A percentile compares a stretch with the other conserved stretches of the same genome.
Evolutionary conservation across 2,329 filamentous ascomycete species (phyloP).

Genomic region (Cyclaneusma minus): DNA sequence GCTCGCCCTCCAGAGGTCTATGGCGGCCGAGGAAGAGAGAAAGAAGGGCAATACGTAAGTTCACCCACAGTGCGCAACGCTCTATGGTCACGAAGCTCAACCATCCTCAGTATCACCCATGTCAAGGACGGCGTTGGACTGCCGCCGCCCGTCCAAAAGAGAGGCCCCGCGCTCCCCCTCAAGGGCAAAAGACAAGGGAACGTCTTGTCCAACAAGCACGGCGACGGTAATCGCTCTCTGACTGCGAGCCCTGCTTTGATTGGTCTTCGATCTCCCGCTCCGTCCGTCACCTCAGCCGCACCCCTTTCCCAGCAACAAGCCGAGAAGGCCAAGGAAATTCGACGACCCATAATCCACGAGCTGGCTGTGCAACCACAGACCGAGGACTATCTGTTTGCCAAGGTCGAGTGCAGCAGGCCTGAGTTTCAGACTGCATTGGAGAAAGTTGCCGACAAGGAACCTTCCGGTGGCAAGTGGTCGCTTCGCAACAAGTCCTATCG

Average conservation of each 20-base stretch:
- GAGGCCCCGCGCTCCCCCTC: conserved; percentile 7
- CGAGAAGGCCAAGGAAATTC: conserved; percentile 36
- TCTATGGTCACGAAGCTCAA: conserved; percentile 14
- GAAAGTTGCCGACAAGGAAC: conserved; percentile 40
- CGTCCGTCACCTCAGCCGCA: conserved; percentile 31
- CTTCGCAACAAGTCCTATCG: conserved; percentile 43
- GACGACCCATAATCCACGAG: conserved; percentile 41
- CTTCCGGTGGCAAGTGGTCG: conserved; percentile 33
- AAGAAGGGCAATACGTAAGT: conserved; percentile 30
- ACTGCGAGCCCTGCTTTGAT: conserved; percentile 41
- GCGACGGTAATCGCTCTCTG: conserved; percentile 20
- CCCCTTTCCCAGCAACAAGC: conserved; percentile 34
- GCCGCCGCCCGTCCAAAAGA: conserved; percentile 8
- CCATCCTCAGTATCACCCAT: conserved; percentile 22
- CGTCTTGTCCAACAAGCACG: conserved; percentile 12
- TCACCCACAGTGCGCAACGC: neutral
- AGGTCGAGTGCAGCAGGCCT: too few relatives aligned
- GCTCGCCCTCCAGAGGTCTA: conserved; percentile 29
- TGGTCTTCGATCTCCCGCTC: conserved; percentile 35
- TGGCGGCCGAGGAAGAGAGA: conserved; percentile 27
- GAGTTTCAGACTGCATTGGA: conserved; percentile 38
- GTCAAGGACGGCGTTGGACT: conserved; percentile 18
- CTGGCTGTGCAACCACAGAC: conserved; percentile 37
- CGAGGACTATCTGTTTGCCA: conserved; percentile 28
- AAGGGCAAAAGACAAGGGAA: conserved; percentile 12